Conservation (phyloP, 257 asterid species). For the Solanum tarapatanum region DNA sequence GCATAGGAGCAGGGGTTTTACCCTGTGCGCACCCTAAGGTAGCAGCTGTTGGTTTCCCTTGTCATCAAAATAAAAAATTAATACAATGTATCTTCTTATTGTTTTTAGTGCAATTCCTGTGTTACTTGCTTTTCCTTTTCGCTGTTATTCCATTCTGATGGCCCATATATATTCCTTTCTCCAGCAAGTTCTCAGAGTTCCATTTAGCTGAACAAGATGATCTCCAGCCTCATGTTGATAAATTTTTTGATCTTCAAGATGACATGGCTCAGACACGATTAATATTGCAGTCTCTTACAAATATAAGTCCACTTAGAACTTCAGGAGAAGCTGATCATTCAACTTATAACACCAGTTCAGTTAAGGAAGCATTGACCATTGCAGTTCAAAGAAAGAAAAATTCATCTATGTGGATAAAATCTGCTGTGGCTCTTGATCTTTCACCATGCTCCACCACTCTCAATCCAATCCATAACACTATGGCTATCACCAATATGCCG, state of each 20-base stretch:
- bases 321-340: conserved; percentile 23
- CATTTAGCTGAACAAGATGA: conserved; percentile 38
- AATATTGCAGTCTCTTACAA: conserved; percentile 44
- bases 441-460: conserved; percentile 18
- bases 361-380: conserved; percentile 31
- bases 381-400: conserved; percentile 53
- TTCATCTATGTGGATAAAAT: conserved; percentile 48
- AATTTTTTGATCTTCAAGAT: conserved; percentile 39
- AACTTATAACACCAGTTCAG: conserved; percentile 13
- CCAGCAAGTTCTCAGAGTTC: conserved; percentile 55
- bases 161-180: not conserved
- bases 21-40: not conserved
- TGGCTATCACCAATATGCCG: not conserved
- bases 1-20: not conserved
- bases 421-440: conserved; percentile 61
- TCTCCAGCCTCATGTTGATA: conserved; percentile 45
- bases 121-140: not conserved
- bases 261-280: conserved; percentile 32
- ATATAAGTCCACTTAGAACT: conserved; percentile 32
- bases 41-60: not conserved
- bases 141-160: not conserved
- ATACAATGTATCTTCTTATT: not conserved
- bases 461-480: conserved; percentile 5
- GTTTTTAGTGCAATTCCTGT: not conserved
- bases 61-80: not conserved